These are phyloP conservation scores for Hirschfeldia incana DNA, from an alignment of 345 rosid genomes.

Conservation along the genomic window DNA sequence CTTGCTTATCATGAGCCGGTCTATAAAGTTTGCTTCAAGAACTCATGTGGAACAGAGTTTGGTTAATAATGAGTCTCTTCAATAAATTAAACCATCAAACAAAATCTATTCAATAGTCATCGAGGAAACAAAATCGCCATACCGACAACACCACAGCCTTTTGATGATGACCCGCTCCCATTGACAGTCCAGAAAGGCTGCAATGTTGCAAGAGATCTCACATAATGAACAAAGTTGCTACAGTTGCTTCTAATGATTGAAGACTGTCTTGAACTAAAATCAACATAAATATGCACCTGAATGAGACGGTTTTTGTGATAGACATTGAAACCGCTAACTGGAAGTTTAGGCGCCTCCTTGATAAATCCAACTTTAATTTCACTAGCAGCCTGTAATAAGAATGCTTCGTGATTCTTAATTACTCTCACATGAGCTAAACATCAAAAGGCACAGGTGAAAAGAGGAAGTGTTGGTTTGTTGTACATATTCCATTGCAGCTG, in stretches of 20 bases:
- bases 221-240: background rate
- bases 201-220: slow-evolving; percentile 25
- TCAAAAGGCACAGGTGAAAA: background rate
- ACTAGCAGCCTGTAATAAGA: slow-evolving; percentile 47
- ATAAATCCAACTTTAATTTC: slow-evolving; percentile 76
- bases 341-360: slow-evolving; percentile 66
- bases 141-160: slow-evolving; percentile 83
- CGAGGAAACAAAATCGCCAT: slow-evolving; percentile 20
- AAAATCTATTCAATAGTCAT: slow-evolving; percentile 7
- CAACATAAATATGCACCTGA: slow-evolving; percentile 50
- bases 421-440: background rate
- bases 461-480: background rate
- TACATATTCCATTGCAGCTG: slow-evolving; percentile 31
- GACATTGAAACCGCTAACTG: slow-evolving; percentile 65
- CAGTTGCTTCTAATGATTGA: background rate
- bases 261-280: background rate
- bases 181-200: too few species aligned
- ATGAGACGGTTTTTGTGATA: slow-evolving; percentile 92
- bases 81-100: slow-evolving; percentile 1
- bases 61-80: slow-evolving; percentile 26
- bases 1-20: slow-evolving; percentile 98
- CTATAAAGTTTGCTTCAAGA: slow-evolving; percentile 92
- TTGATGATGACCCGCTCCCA: background rate
- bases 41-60: slow-evolving; percentile 52
- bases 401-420: background rate